phyloP scores from a whole-genome alignment of 2,329 filamentous ascomycete genomes.

The Thermomyces lanuginosus region DNA sequence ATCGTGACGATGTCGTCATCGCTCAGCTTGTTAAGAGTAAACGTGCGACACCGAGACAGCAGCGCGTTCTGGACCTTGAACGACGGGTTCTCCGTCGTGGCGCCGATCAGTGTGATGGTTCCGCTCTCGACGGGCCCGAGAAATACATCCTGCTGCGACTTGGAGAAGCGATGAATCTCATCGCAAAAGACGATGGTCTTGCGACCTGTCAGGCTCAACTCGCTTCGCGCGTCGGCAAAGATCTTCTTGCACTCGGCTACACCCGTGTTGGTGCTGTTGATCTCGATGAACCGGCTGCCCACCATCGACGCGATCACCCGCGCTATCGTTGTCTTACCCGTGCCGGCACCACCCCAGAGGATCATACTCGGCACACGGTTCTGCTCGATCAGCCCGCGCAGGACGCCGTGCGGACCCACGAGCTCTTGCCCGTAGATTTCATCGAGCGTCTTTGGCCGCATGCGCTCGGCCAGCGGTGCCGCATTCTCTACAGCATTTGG shows the following conservation, averaged over 20 bases:
- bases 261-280: slow-evolving; percentile 80
- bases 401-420: slow-evolving; percentile 66
- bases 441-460: slow-evolving; percentile 71
- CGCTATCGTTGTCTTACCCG: slow-evolving; percentile 54
- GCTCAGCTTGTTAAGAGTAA: slow-evolving; percentile 62
- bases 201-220: slow-evolving; percentile 62
- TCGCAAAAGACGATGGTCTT: slow-evolving; percentile 97
- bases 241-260: slow-evolving; percentile 86
- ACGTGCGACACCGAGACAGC: slow-evolving; percentile 76
- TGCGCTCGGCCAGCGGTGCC: slow-evolving; percentile 80
- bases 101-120: slow-evolving; percentile 78
- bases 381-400: slow-evolving; percentile 71
- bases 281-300: slow-evolving; percentile 78
- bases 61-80: slow-evolving; percentile 85
- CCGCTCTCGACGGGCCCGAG: slow-evolving; percentile 82
- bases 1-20: slow-evolving; percentile 58
- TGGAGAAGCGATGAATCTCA: slow-evolving; percentile 85
- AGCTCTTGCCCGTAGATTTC: slow-evolving; percentile 85
- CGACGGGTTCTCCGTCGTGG: slow-evolving; percentile 91
- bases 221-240: slow-evolving; percentile 67
- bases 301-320: slow-evolving; percentile 72
- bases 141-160: slow-evolving; percentile 88
- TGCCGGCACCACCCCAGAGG: slow-evolving; percentile 47
- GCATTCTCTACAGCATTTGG: slow-evolving; percentile 46
- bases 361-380: slow-evolving; percentile 89